Percentiles rank a stretch among this genome's conserved stretches.
phyloP scores from a whole-genome alignment of 2,329 filamentous ascomycete species.

The Aspergillus sp. region DNA sequence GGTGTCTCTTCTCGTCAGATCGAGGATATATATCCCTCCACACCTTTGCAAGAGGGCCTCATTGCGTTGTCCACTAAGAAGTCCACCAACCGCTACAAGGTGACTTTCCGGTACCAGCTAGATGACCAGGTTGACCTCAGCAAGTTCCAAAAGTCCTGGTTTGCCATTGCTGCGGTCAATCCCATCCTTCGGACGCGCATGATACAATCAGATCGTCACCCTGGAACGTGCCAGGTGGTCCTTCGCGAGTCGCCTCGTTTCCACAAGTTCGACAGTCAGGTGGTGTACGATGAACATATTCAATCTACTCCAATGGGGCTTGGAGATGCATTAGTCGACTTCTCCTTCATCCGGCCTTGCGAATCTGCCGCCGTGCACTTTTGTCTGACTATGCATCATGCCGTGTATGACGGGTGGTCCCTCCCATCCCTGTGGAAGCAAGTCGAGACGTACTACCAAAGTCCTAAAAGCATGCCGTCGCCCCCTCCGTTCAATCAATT shows the following conservation, averaged over 20 bases:
- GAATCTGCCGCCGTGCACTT: too few species aligned
- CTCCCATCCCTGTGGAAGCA: too few species aligned
- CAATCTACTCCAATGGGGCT: constrained; percentile 6
- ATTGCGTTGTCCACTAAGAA: constrained; percentile 39
- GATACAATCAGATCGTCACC: constrained; percentile 12
- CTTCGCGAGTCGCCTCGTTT: not conserved
- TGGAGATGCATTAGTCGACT: too few species aligned
- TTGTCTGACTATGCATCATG: too few species aligned
- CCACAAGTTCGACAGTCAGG: too few species aligned
- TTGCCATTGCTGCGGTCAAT: constrained; percentile 35
- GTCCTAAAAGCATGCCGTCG: too few species aligned
- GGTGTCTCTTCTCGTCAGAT: not conserved
- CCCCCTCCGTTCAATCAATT: constrained; percentile 39
- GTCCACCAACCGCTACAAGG: constrained; percentile 43
- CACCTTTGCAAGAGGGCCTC: constrained; percentile 30
- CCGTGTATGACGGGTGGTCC: too few species aligned
- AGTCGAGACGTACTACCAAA: too few species aligned
- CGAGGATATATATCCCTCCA: constrained; percentile 25
- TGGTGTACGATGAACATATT: not conserved
- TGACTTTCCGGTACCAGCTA: constrained; percentile 37
- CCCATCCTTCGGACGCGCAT: constrained; percentile 46
- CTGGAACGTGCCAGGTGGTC: not conserved
- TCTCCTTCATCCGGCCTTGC: constrained; percentile 22
- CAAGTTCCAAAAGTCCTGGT: constrained; percentile 45
- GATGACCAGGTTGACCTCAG: constrained; percentile 28